A percentile compares a stretch with the other conserved stretches of the same genome.
phyloP scores from a whole-genome alignment of 495 filamentous ascomycete species.

The Sordaria brevicollis region DNA sequence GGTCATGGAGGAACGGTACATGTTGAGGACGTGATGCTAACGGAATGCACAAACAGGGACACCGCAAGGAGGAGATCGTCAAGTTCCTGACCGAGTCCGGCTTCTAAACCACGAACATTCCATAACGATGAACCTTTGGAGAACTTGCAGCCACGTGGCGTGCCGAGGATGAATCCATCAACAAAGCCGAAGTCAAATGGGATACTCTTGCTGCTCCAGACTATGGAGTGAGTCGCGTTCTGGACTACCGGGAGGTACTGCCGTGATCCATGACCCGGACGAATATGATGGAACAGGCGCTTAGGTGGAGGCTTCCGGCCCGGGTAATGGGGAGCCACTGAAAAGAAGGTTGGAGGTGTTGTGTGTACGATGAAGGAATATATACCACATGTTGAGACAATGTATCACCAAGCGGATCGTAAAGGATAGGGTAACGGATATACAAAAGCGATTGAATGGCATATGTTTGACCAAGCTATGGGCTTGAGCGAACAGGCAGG shows the following conservation, averaged over 20 bases:
- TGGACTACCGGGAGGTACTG: background rate
- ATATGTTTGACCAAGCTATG: background rate
- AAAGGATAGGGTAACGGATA: background rate
- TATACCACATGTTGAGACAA: background rate
- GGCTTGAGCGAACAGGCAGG: background rate
- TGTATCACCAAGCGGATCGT: background rate
- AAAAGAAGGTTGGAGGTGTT: background rate
- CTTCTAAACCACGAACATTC: background rate
- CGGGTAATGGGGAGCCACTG: background rate
- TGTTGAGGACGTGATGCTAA: background rate
- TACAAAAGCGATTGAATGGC: background rate
- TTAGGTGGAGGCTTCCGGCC: background rate
- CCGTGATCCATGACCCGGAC: background rate
- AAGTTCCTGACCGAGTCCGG: constrained; percentile 3
- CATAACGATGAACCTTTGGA: background rate
- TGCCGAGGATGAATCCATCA: background rate
- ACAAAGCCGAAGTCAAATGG: background rate
- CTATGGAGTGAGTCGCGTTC: background rate
- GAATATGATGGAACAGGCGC: background rate
- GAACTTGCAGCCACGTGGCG: background rate
- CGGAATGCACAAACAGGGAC: constrained; percentile 2
- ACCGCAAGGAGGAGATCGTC: constrained; percentile 1
- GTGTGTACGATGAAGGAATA: background rate
- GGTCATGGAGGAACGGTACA: no score
- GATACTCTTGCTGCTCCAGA: no score